Evolutionary conservation across 306 rosid genomes (phyloP).

Genomic region (Prunus mira): DNA sequence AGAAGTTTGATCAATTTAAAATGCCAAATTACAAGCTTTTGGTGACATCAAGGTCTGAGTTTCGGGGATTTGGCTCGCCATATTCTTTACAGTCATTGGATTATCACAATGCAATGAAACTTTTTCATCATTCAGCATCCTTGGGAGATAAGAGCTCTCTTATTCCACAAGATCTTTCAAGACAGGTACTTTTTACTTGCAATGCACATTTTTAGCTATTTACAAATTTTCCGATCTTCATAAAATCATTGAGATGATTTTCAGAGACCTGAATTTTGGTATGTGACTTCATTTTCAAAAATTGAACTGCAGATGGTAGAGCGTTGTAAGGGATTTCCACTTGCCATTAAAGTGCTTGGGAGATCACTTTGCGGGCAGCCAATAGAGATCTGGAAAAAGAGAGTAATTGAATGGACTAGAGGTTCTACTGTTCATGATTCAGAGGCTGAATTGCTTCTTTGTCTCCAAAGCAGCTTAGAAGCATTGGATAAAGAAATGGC

Average conservation of each 20-base stretch:
- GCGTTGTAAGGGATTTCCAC: constrained; percentile 50
- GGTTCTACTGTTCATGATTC: constrained; percentile 33
- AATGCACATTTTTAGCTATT: neutral
- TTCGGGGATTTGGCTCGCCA: constrained; percentile 29
- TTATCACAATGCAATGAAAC: constrained; percentile 35
- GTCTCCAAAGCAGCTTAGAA: constrained; percentile 48
- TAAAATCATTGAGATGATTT: neutral
- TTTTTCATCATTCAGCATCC: constrained; percentile 42
- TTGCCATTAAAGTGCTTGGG: constrained; percentile 48
- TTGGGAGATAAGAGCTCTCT: constrained; percentile 17
- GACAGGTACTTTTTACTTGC: constrained; percentile 40
- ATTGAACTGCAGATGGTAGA: constrained; percentile 46
- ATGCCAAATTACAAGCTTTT: constrained; percentile 38
- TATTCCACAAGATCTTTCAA: constrained; percentile 24
- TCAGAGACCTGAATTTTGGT: neutral
- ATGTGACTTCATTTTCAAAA: neutral
- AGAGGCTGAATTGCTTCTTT: constrained; percentile 15
- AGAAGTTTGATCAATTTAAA: constrained; percentile 36
- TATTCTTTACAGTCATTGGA: constrained; percentile 36
- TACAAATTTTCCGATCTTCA: neutral
- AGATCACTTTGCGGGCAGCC: constrained; percentile 32
- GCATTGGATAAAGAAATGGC: constrained; percentile 20
- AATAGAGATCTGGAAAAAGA: constrained; percentile 27
- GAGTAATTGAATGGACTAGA: constrained; percentile 17
- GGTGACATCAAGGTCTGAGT: constrained; percentile 22